phyloP scores from a whole-genome alignment of 176 grass and related monocot species.

The Carex parvula region DNA sequence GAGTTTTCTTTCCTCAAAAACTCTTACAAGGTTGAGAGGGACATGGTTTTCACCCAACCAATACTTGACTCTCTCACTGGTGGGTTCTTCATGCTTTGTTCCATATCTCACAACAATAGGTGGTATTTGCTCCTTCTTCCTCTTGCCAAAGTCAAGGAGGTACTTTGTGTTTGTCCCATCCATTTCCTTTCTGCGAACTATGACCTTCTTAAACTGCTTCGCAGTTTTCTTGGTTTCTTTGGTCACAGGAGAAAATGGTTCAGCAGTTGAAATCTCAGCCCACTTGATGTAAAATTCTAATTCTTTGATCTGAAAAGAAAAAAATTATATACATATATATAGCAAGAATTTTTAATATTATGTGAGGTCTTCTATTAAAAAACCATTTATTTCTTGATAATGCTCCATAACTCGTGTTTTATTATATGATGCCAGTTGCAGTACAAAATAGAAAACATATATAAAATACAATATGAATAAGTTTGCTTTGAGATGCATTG shows the following conservation, averaged over 20 bases:
- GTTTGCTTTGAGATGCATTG: neutral
- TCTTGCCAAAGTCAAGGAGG: constrained; percentile 95
- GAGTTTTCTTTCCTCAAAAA: constrained; percentile 73
- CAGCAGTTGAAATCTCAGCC: constrained; percentile 60
- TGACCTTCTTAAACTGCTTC: constrained; percentile 93
- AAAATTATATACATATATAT: constrained; percentile 23
- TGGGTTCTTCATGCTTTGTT: constrained; percentile 61
- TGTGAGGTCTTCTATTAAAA: neutral
- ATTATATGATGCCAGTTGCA: neutral
- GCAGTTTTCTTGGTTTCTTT: constrained; percentile 81
- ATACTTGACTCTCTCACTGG: constrained; percentile 80
- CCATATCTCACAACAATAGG: constrained; percentile 85
- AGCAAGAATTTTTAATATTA: neutral
- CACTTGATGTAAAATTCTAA: constrained; percentile 87
- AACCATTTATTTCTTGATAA: neutral
- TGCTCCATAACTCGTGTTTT: neutral
- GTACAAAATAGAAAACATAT: neutral
- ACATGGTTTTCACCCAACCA: constrained; percentile 82
- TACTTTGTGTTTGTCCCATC: constrained; percentile 66
- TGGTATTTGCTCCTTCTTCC: constrained; percentile 57
- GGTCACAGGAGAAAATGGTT: constrained; percentile 50
- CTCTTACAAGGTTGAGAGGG: constrained; percentile 77
- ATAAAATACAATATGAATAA: constrained; percentile 6
- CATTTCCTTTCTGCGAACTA: constrained; percentile 65
- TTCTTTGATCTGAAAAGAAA: constrained; percentile 83